phyloP scores from a whole-genome alignment of 1,139 yeast species.

The Saccharomyces hybrid region DNA sequence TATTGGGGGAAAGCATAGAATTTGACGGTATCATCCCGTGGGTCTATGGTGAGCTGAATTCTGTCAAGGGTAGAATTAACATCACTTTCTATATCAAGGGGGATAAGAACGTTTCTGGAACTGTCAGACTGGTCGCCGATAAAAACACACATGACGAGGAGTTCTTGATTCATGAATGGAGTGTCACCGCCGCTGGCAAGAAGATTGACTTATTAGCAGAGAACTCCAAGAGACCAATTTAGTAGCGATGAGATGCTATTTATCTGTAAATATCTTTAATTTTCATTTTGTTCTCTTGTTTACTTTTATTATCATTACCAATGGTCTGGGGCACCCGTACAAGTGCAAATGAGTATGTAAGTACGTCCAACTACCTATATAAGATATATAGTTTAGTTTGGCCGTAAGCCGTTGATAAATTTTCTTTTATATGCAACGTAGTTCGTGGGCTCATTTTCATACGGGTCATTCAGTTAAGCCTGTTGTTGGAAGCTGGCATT shows the following conservation, averaged over 20 bases:
- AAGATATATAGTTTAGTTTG: too few relatives aligned
- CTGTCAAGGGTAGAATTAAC: slow-evolving; percentile 74
- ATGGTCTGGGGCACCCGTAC: neutral
- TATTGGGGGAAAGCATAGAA: slow-evolving; percentile 68
- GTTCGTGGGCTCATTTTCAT: too few relatives aligned
- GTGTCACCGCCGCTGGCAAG: slow-evolving; percentile 40
- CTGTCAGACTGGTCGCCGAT: slow-evolving; percentile 49
- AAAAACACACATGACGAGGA: slow-evolving; percentile 50
- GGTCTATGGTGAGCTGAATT: slow-evolving; percentile 79
- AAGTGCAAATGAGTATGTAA: neutral
- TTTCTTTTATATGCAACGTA: too few relatives aligned
- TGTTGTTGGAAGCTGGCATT: too few relatives aligned
- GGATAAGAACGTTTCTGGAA: slow-evolving; percentile 40
- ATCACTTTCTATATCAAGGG: slow-evolving; percentile 68
- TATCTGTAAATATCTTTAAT: neutral
- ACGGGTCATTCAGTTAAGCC: too few relatives aligned
- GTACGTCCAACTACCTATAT: neutral
- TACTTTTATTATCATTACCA: neutral
- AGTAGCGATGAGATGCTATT: neutral
- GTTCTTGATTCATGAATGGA: slow-evolving; percentile 55
- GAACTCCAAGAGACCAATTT: slow-evolving; percentile 16
- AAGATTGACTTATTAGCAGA: slow-evolving; percentile 48
- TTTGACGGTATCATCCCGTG: slow-evolving; percentile 74
- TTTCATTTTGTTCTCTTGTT: neutral
- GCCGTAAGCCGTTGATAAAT: too few relatives aligned